Percentiles rank a stretch among this genome's conserved stretches.
Conservation (phyloP, 108 stramenopile genomes). For the Conticribra weissflogii region DNA sequence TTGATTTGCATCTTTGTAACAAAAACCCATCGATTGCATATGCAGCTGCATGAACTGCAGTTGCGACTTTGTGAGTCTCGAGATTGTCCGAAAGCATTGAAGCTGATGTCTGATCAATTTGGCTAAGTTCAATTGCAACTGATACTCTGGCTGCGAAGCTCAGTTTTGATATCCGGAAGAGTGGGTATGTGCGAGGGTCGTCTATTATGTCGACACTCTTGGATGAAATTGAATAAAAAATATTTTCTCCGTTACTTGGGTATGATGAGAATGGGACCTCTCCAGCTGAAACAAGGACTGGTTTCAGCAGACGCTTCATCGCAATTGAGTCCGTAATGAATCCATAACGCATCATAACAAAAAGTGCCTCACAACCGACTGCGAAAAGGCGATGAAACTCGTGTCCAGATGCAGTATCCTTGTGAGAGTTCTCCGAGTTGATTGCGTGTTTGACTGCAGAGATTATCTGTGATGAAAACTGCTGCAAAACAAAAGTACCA, state of each 20-base stretch:
- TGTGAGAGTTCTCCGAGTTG: conserved; percentile 26
- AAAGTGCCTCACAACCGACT: conserved; percentile 65
- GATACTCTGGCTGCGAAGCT: conserved; percentile 53
- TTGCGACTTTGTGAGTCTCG: conserved; percentile 30
- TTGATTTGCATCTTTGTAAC: conserved; percentile 2
- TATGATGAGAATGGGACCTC: conserved; percentile 46
- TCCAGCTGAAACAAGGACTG: conserved; percentile 42
- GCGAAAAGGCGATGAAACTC: conserved; percentile 60
- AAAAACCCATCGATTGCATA: conserved; percentile 79
- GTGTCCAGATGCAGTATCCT: conserved; percentile 43
- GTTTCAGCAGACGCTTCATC: conserved; percentile 66
- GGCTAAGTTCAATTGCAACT: conserved; percentile 25
- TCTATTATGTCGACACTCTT: conserved; percentile 27
- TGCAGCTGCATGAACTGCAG: conserved; percentile 64
- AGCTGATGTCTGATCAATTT: conserved; percentile 32
- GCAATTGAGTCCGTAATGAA: conserved; percentile 61
- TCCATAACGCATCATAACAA: conserved; percentile 47
- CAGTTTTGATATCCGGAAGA: conserved; percentile 52
- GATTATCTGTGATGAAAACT: conserved; percentile 79
- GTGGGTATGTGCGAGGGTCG: conserved; percentile 42
- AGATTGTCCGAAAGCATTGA: conserved; percentile 36
- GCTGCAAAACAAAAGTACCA: conserved; percentile 56
- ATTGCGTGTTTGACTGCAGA: conserved; percentile 80
- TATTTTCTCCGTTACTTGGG: conserved; percentile 18
- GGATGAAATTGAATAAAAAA: conserved; percentile 9